Evolutionary conservation across 2,329 filamentous ascomycete genomes (phyloP).

Genomic region (Diaporthe nobilis): DNA sequence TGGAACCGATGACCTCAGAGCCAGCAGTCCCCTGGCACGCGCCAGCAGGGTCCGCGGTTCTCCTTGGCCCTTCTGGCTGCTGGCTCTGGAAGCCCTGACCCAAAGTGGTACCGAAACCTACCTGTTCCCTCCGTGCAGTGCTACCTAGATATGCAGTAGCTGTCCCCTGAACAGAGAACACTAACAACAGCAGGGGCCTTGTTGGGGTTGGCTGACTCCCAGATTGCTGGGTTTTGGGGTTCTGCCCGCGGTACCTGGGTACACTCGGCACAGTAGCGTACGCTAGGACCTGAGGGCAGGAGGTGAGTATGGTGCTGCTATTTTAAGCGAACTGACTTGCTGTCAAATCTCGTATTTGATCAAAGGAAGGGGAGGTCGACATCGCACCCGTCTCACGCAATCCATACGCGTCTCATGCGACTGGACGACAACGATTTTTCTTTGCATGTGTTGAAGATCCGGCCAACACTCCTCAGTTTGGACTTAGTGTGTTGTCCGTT

Average conservation of each 20-base stretch:
- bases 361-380: conserved; percentile 4
- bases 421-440: neutral
- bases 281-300: neutral
- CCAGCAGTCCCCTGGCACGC: conserved; percentile 26
- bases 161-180: neutral
- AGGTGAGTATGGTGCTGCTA: conserved; percentile 13
- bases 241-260: neutral
- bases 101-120: neutral
- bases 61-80: neutral
- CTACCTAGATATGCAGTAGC: neutral
- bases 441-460: neutral
- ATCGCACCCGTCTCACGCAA: conserved; percentile 15
- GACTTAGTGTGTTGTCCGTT: neutral
- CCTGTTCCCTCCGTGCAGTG: neutral
- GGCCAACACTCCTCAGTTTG: neutral
- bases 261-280: neutral
- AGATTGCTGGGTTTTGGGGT: conserved; percentile 4
- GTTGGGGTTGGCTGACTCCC: conserved; percentile 8
- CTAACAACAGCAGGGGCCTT: neutral
- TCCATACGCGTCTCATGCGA: neutral
- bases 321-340: conserved; percentile 14
- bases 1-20: conserved; percentile 32
- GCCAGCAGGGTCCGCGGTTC: neutral
- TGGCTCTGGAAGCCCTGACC: conserved; percentile 3
- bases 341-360: conserved; percentile 23